Percentiles rank a stretch among this genome's conserved stretches.
Evolutionary conservation across 139 green algal species (phyloP).

Genomic region (Nannochloris sp.): DNA sequence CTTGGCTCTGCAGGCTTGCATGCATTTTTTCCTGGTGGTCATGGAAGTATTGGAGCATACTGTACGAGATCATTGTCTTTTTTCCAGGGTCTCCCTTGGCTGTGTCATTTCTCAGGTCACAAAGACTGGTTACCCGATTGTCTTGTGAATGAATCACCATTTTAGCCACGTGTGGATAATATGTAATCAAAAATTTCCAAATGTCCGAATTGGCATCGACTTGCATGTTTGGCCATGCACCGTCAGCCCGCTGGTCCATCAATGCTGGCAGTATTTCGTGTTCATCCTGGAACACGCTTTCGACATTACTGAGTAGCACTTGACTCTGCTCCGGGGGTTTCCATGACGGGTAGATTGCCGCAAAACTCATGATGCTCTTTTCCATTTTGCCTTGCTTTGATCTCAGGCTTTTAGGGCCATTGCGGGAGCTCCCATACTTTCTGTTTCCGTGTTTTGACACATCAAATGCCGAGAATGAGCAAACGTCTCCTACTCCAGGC

Average conservation of each 20-base stretch:
- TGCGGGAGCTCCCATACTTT: constrained; percentile 58
- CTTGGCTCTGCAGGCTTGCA: neutral
- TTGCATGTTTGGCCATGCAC: too few relatives aligned
- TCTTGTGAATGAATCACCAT: neutral
- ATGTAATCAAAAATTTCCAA: neutral
- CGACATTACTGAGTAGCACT: neutral
- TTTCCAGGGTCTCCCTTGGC: neutral
- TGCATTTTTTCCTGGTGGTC: neutral
- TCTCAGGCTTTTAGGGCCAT: constrained; percentile 30
- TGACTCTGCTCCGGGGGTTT: constrained; percentile 6
- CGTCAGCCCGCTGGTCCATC: too few relatives aligned
- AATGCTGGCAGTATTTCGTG: neutral
- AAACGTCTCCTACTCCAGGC: constrained; percentile 84
- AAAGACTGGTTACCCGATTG: too few relatives aligned
- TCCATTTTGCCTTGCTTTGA: constrained; percentile 85
- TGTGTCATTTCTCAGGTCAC: neutral
- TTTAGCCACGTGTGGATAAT: constrained; percentile 4
- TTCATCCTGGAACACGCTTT: neutral
- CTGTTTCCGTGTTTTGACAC: constrained; percentile 65
- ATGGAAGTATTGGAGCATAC: neutral
- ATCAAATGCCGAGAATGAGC: constrained; percentile 73
- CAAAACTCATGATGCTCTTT: constrained; percentile 85
- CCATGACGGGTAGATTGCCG: constrained; percentile 79
- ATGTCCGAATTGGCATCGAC: neutral
- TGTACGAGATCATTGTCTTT: neutral